Conservation (phyloP, 192 early-diverging fungal species). For the Spizellomyces punctatus region DNA sequence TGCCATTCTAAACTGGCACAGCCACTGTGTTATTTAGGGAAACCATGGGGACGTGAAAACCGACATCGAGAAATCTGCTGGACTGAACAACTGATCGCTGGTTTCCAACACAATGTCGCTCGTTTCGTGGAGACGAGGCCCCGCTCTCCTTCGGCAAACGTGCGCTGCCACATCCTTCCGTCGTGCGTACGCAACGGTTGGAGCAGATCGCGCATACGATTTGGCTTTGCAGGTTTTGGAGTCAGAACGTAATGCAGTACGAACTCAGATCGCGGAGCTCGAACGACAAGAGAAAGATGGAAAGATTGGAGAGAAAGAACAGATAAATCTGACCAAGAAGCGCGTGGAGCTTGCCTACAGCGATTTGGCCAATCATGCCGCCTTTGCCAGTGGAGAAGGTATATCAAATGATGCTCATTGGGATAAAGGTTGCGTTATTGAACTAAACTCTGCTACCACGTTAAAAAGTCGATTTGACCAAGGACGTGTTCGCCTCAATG, state of each 20-base stretch:
- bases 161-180: too few relatives aligned
- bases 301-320: conserved; percentile 2
- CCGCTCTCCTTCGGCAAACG: too few relatives aligned
- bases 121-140: too few relatives aligned
- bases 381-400: conserved; percentile 24
- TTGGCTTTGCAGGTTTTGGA: conserved; percentile 5
- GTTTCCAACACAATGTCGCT: too few relatives aligned
- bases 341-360: conserved; percentile 25
- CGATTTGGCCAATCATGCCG: conserved; percentile 22
- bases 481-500: conserved; percentile 41
- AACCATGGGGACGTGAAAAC: too few relatives aligned
- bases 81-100: too few relatives aligned
- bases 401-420: not conserved
- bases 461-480: conserved; percentile 18
- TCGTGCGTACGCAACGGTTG: conserved; percentile 3
- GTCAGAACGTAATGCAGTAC: not conserved
- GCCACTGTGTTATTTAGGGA: too few relatives aligned
- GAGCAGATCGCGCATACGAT: not conserved
- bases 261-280: conserved; percentile 10
- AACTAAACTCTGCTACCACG: not conserved
- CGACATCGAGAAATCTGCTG: too few relatives aligned
- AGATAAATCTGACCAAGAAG: not conserved
- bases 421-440: not conserved
- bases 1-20: too few relatives aligned
- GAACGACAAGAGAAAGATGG: not conserved